Conservation (phyloP, 768 basidiomycete genomes). For the Termitomyces heimii region DNA sequence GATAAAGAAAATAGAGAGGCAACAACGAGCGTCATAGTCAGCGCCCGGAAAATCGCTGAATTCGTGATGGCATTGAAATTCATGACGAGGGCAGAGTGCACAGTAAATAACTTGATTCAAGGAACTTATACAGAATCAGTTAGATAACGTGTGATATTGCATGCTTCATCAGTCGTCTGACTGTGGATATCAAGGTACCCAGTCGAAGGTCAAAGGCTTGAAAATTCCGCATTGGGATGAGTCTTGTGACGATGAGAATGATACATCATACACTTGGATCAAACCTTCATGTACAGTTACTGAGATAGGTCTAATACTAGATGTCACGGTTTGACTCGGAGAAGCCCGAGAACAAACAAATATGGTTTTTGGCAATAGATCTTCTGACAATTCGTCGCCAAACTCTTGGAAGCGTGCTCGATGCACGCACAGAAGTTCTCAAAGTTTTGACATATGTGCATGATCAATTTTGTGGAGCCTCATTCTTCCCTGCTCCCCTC, state of each 20-base stretch:
- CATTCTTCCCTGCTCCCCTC: too few relatives aligned
- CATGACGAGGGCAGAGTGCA: neutral
- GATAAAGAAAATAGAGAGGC: slow-evolving; percentile 3
- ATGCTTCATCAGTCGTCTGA: slow-evolving; percentile 2
- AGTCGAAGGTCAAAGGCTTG: neutral
- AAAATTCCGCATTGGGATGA: neutral
- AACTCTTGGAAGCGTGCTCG: too few relatives aligned
- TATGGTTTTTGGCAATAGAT: too few relatives aligned
- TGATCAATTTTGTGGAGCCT: too few relatives aligned
- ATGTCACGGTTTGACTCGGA: too few relatives aligned
- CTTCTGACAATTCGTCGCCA: too few relatives aligned
- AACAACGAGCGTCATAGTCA: slow-evolving; percentile 2
- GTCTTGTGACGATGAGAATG: neutral
- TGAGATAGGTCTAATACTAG: too few relatives aligned
- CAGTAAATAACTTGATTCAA: neutral
- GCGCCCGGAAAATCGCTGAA: neutral
- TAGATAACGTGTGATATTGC: neutral
- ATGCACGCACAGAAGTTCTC: too few relatives aligned
- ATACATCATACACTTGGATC: neutral
- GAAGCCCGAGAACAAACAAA: too few relatives aligned
- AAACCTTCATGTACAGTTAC: neutral
- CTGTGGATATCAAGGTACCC: neutral
- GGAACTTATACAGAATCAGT: neutral
- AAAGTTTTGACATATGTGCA: too few relatives aligned
- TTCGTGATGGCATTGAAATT: neutral